These are phyloP conservation scores for Triticum urartu DNA, from an alignment of 176 grass and related monocot genomes.

Conservation along the genomic window DNA sequence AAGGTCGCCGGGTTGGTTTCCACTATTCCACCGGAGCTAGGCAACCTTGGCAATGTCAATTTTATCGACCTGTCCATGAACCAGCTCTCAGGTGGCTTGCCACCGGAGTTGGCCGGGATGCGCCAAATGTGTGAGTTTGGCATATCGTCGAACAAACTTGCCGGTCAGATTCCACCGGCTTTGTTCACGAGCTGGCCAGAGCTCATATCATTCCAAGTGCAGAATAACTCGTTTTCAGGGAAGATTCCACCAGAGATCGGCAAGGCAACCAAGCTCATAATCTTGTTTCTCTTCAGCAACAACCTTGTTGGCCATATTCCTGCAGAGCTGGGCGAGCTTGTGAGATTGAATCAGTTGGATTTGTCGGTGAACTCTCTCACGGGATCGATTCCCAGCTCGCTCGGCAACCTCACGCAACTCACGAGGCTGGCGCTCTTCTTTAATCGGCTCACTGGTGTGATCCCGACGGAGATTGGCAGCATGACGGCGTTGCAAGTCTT, in stretches of 20 bases:
- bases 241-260: slow-evolving; percentile 37
- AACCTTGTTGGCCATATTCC: slow-evolving; percentile 40
- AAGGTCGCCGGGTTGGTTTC: slow-evolving; percentile 30
- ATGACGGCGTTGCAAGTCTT: slow-evolving; percentile 39
- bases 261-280: slow-evolving; percentile 1
- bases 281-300: slow-evolving; percentile 37
- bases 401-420: slow-evolving; percentile 53
- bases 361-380: slow-evolving; percentile 42
- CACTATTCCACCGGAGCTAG: slow-evolving; percentile 43
- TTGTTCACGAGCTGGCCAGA: slow-evolving; percentile 47
- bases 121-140: slow-evolving; percentile 40
- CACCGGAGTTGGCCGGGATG: slow-evolving; percentile 32
- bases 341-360: slow-evolving; percentile 1
- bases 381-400: slow-evolving; percentile 38
- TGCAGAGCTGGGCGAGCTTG: slow-evolving; percentile 36
- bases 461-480: slow-evolving; percentile 44
- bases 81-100: slow-evolving; percentile 36
- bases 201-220: background rate
- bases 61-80: slow-evolving; percentile 29
- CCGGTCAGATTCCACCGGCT: slow-evolving; percentile 23
- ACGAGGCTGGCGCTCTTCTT: slow-evolving; percentile 37
- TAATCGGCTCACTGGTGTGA: slow-evolving; percentile 49
- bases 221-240: background rate
- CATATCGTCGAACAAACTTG: slow-evolving; percentile 41
- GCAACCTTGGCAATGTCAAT: slow-evolving; percentile 35